A percentile compares a stretch with the other conserved stretches of the same genome.
Evolutionary conservation across 805 yeast species (phyloP).

Genomic region (Metschnikowia santaceciliae): DNA sequence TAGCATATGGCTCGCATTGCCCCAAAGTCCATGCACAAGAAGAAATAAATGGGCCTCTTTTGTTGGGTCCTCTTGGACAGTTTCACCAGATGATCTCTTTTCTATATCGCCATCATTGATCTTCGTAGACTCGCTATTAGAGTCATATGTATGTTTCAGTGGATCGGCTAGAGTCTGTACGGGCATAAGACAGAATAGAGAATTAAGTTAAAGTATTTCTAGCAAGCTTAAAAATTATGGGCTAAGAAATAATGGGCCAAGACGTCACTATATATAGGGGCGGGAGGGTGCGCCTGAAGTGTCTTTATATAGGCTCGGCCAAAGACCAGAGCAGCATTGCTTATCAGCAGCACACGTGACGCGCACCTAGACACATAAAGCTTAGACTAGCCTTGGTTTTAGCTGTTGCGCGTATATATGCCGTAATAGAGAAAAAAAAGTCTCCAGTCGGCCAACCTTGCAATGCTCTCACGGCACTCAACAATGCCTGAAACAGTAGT

Average conservation of each 20-base stretch:
- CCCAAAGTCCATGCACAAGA: slow-evolving; percentile 61
- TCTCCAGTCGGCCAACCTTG: background rate
- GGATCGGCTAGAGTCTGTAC: background rate
- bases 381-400: background rate
- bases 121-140: background rate
- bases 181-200: background rate
- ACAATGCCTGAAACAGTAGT: no score
- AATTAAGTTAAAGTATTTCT: background rate
- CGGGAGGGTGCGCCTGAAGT: background rate
- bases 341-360: background rate
- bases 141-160: background rate
- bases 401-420: background rate
- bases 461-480: background rate
- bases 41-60: slow-evolving; percentile 36
- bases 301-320: background rate
- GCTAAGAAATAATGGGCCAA: no score
- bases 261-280: background rate
- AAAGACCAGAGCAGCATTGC: background rate
- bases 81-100: background rate
- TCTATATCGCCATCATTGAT: background rate
- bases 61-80: background rate
- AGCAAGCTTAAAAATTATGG: background rate
- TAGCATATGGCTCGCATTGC: slow-evolving; percentile 62
- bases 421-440: background rate
- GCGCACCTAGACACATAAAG: background rate